These are phyloP conservation scores for Davidsoniella neocaledoniae DNA, from an alignment of 2,329 filamentous ascomycete genomes.

Conservation along the genomic window DNA sequence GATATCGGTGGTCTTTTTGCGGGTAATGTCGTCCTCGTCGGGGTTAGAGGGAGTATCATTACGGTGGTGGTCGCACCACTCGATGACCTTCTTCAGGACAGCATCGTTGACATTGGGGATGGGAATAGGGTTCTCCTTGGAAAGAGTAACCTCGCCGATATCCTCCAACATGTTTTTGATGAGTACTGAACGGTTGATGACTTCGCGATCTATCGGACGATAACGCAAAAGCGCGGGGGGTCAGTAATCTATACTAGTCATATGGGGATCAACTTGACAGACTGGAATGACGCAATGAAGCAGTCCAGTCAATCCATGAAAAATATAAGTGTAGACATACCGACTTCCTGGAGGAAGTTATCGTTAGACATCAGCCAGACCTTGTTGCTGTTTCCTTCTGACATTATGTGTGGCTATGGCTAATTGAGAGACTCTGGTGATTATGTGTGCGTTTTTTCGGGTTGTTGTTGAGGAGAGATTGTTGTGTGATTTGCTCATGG, in stretches of 20 bases:
- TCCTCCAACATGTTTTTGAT: constrained; percentile 99
- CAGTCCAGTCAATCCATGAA: not conserved
- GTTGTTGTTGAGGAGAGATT: no score
- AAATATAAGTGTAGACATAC: constrained; percentile 20
- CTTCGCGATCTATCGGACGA: constrained; percentile 46
- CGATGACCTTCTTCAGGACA: constrained; percentile 87
- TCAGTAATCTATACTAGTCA: constrained; percentile 4
- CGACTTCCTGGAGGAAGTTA: constrained; percentile 27
- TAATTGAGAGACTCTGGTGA: not conserved
- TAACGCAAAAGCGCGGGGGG: constrained; percentile 1
- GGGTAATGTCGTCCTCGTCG: constrained; percentile 82
- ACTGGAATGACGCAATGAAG: not conserved
- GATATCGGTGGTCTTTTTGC: constrained; percentile 97
- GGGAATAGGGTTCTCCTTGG: constrained; percentile 53
- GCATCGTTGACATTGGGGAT: constrained; percentile 88
- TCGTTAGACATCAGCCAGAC: constrained; percentile 37
- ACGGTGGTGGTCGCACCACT: constrained; percentile 95
- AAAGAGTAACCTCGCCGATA: constrained; percentile 47
- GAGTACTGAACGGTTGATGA: constrained; percentile 80
- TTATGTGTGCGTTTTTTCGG: not conserved
- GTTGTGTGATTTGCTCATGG: no score
- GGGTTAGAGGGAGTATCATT: constrained; percentile 65
- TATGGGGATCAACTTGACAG: not conserved
- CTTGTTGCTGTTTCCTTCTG: constrained; percentile 18
- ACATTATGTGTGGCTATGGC: constrained; percentile 18